Evolutionary conservation across 768 basidiomycete genomes (phyloP), one percentile per base, ranked within the genome.

Genomic region (Strobilomyces confusus): DNA sequence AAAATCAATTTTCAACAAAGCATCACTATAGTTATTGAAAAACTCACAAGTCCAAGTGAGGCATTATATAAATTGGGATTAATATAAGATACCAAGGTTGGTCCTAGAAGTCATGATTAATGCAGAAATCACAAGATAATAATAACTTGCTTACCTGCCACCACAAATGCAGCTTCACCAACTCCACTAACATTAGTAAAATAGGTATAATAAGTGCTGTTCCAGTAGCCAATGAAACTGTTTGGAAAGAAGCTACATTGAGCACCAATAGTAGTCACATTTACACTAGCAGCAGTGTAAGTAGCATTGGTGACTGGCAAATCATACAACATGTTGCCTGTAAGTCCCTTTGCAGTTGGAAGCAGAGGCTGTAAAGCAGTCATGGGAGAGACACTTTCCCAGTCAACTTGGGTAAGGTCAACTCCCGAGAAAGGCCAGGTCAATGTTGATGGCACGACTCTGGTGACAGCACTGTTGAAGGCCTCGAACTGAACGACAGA

Each of bases 171-270:
- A 29, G 48, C 29, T 5, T 48, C 26, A 17, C 57, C 57, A 23
- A 58, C 32, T 2, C 57, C 57, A 48, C 11, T 47, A n/a, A 55
- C 30, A 25, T 49, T 19, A 15, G 45, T 58, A 22, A 15, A 19
- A n/a, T 40, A 59, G 8, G 2, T 0, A 3, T 9, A 0, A 1
- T 1, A 11, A 5, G 6, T 2, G 3, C 6, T 17, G 11, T 55
- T 33, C n/a, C 29, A 19, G n/a, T n/a, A 13, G 17, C 26, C n/a
- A 22, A 30, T 8, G 30, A n/a, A 12, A 30, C 13, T 36, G 7
- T 36, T 11, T 13, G 26, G 29, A 20, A 44, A 26, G 3, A 44
- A 7, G 30, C 44, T 26, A 19, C 44, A 44, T 0, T 30, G 14
- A 13, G 44, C 9, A 30, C n/a, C 9, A 17, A 44, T 30, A 44